Conservation (phyloP, 148 eudicot species). For the Vaccinium corymbosum region DNA sequence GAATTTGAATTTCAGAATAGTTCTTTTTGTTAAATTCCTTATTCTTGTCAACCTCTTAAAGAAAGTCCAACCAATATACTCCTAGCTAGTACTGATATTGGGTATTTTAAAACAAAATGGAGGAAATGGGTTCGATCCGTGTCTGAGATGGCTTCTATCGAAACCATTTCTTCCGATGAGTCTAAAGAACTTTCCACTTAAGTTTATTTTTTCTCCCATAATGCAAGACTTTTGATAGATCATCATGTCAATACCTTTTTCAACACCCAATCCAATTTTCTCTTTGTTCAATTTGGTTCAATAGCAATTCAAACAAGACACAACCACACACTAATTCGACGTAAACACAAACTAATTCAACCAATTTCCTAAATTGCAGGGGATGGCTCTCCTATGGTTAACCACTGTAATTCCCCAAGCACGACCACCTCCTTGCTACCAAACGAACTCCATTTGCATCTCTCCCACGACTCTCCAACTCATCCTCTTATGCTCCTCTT, state of each 20-base stretch:
- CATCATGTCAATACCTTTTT: neutral
- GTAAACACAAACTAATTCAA: neutral
- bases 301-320: neutral
- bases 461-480: slow-evolving; percentile 26
- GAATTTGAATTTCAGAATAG: neutral
- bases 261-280: neutral
- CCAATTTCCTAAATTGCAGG: slow-evolving; percentile 28
- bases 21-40: neutral
- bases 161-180: neutral
- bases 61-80: neutral
- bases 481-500: slow-evolving; percentile 26
- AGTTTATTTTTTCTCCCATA: neutral
- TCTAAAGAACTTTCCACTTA: neutral
- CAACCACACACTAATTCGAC: neutral
- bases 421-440: slow-evolving; percentile 32
- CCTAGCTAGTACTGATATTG: neutral
- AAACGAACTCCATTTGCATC: slow-evolving; percentile 23
- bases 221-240: neutral
- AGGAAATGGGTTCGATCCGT: neutral
- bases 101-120: neutral
- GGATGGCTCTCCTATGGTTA: slow-evolving; percentile 44
- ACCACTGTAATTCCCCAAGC: slow-evolving; percentile 46
- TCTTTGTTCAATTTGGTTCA: neutral
- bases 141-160: neutral
- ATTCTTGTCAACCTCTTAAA: neutral